phyloP scores from a whole-genome alignment of 768 basidiomycete species.

The Trametes cubensis region DNA sequence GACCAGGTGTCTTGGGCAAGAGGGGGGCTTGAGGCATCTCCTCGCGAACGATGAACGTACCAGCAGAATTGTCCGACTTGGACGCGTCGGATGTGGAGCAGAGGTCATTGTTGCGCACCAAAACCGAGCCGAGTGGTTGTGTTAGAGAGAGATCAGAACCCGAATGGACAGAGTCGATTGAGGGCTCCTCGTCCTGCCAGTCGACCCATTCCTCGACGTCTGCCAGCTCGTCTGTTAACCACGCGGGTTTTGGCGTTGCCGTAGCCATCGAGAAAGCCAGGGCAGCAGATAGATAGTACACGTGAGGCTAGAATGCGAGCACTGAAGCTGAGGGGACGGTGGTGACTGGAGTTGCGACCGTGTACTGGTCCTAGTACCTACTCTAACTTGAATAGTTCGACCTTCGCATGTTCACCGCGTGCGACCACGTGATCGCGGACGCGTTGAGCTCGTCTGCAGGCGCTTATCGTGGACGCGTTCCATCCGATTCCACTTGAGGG shows the following conservation, averaged over 20 bases:
- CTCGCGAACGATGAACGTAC: conserved; percentile 78
- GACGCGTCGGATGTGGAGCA: conserved; percentile 29
- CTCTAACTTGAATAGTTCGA: no score
- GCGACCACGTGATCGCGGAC: neutral
- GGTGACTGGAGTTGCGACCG: no score
- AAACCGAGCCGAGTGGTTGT: conserved; percentile 57
- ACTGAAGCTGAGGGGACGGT: no score
- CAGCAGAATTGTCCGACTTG: conserved; percentile 43
- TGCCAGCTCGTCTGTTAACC: conserved; percentile 88
- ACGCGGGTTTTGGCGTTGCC: conserved; percentile 53
- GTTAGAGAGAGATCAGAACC: conserved; percentile 38
- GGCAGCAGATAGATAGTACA: no score
- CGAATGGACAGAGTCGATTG: conserved; percentile 34
- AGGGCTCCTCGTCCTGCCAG: conserved; percentile 46
- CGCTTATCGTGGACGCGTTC: no score
- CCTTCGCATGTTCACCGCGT: neutral
- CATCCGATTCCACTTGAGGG: no score
- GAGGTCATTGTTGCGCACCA: conserved; percentile 38
- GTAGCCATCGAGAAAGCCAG: conserved; percentile 3
- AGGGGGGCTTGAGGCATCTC: conserved; percentile 59
- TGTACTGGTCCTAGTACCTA: no score
- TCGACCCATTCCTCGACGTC: conserved; percentile 84
- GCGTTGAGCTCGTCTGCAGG: neutral
- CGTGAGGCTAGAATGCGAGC: no score
- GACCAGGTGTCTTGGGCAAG: conserved; percentile 68